Evolutionary conservation across 805 yeast species (phyloP).

Genomic region (Yarrowia phangngaensis): DNA sequence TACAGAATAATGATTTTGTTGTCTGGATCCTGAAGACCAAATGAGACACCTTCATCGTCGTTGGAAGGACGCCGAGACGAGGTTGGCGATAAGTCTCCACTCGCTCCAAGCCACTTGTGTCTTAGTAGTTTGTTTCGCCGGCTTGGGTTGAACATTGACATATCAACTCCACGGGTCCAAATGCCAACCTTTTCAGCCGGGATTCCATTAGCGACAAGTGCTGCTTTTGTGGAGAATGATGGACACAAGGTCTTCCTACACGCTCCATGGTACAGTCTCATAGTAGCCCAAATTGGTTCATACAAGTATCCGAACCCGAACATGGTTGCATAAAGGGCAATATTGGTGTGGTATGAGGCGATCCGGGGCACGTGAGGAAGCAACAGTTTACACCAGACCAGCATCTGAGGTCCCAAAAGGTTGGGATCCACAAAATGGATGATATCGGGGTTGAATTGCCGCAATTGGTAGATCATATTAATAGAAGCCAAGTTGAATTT

Average conservation of each 20-base stretch:
- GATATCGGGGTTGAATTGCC: constrained; percentile 28
- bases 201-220: constrained; percentile 29
- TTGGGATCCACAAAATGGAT: constrained; percentile 31
- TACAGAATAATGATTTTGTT: constrained; percentile 28
- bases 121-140: constrained; percentile 24
- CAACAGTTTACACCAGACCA: constrained; percentile 27
- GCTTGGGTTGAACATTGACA: constrained; percentile 26
- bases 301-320: constrained; percentile 30
- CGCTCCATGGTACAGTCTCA: constrained; percentile 36
- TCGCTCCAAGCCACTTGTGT: constrained; percentile 27
- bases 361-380: constrained; percentile 29
- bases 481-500: constrained; percentile 29
- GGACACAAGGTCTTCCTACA: constrained; percentile 38
- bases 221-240: constrained; percentile 32
- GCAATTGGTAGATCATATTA: constrained; percentile 24
- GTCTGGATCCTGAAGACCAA: constrained; percentile 21
- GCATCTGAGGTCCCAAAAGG: constrained; percentile 30
- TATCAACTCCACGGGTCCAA: constrained; percentile 31
- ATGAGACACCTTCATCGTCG: constrained; percentile 29
- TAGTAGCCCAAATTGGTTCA: constrained; percentile 29
- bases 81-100: constrained; percentile 12
- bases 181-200: constrained; percentile 26
- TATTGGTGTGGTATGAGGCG: constrained; percentile 31
- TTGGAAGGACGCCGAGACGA: constrained; percentile 24
- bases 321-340: constrained; percentile 29